These are phyloP conservation scores for Amphichorda felina DNA, from an alignment of 2,329 filamentous ascomycete species.

Conservation along the genomic window DNA sequence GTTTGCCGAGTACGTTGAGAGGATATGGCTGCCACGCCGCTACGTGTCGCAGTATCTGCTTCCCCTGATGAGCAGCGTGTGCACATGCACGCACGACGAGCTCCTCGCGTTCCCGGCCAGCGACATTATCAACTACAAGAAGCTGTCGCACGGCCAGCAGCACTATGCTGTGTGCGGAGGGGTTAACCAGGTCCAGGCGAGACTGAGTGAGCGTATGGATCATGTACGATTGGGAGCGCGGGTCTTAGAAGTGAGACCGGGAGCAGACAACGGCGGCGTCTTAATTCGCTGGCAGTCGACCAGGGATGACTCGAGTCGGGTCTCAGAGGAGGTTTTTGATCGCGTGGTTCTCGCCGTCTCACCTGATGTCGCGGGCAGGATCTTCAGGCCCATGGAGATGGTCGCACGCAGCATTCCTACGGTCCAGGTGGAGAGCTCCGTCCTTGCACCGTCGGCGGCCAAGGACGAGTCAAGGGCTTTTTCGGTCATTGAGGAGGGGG, in stretches of 20 bases:
- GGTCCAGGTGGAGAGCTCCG: constrained; percentile 32
- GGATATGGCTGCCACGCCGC: constrained; percentile 34
- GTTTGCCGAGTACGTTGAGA: constrained; percentile 32
- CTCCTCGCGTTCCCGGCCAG: constrained; percentile 39
- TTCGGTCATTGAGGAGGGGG: neutral
- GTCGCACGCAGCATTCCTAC: constrained; percentile 33
- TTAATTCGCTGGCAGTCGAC: constrained; percentile 20
- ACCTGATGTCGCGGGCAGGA: constrained; percentile 34
- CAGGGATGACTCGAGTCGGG: constrained; percentile 3
- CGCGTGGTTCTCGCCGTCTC: constrained; percentile 41
- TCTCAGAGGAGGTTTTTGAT: constrained; percentile 29
- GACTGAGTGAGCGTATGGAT: constrained; percentile 23
- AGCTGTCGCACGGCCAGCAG: constrained; percentile 28
- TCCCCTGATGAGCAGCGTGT: constrained; percentile 40
- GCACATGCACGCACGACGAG: constrained; percentile 39
- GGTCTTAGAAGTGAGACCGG: constrained; percentile 18
- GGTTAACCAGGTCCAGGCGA: constrained; percentile 35
- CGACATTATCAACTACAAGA: constrained; percentile 39
- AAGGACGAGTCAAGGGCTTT: neutral
- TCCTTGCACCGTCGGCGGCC: constrained; percentile 14
- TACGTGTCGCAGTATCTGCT: constrained; percentile 38
- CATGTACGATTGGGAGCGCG: constrained; percentile 26
- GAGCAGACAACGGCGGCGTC: constrained; percentile 7
- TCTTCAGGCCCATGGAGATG: constrained; percentile 30
- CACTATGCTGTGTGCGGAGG: constrained; percentile 39